Base-by-base conservation (phyloP, 2,329 filamentous ascomycete genomes). In the Diaporthe caulivora region DNA sequence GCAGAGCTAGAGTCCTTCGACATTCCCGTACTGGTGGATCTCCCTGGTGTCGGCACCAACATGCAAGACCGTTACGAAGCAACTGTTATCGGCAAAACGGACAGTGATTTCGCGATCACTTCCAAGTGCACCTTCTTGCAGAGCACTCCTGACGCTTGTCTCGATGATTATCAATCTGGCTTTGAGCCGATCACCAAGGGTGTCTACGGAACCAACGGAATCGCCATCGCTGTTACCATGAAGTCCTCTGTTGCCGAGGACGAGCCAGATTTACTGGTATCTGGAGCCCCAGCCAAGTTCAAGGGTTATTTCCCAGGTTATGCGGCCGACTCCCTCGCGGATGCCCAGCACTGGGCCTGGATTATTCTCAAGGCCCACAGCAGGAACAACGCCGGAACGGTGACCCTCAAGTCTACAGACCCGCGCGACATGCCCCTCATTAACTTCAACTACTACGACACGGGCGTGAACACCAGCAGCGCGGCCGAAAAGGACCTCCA, bases 251-350 rank as follows among this genome's bases (percentile, higher is more conserved):
- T 82, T 5, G 81, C 78, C 3, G 78, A 84, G 29, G 82, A 82
- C 54, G 82, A 84, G 47, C 84, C 80, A 64, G 87, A 89, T 75
- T 77, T 87, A 42, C 86, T 88, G 77, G 79, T 88, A 67, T 86
- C 85, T 31, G 75, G 75, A 37, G 71, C 58, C 17, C 70, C 74
- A 4, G 74, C 65, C 40, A 60, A 74, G 13, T 76, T 76, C 69
- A 73, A 53, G 15, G 75, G 75, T 1, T 76, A 75, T 68, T 76
- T 72, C 65, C 75, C 74, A 3, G 74, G 72, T 26, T 76, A 70
- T 51, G 64, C 74, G 15, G 57, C 62, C 29, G 47, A 70, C 55
- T 72, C 76, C 15, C 54, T 71, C 37, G 44, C 70, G 5, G 74
- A 70, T 51, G 42, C 51, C 1, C 47, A 70, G 64, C 55, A 74